A percentile compares a stretch with the other conserved stretches of the same genome.
Conservation (phyloP, 1,284 basidiomycete genomes). For the Tremellales sp. region DNA sequence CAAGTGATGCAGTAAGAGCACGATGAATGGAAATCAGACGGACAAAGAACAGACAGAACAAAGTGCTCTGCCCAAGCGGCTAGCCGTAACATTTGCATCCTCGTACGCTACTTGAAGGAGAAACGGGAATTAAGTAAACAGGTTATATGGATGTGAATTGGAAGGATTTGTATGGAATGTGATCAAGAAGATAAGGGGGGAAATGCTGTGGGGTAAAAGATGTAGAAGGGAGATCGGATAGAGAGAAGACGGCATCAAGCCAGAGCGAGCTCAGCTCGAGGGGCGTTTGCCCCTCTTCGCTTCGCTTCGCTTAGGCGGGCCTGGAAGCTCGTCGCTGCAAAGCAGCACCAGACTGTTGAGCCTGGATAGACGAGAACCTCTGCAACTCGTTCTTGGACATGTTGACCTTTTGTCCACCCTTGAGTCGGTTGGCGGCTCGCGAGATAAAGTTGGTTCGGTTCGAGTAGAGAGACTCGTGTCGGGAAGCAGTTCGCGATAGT, state of each 20-base stretch:
- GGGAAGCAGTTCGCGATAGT: slow-evolving; percentile 80
- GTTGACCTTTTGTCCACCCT: slow-evolving; percentile 45
- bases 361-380: slow-evolving; percentile 50
- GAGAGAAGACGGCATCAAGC: background rate
- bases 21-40: too few relatives aligned
- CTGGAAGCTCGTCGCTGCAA: slow-evolving; percentile 37
- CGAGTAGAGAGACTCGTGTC: slow-evolving; percentile 86
- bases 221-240: background rate
- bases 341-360: slow-evolving; percentile 49
- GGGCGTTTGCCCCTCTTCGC: background rate
- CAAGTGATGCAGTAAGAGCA: too few relatives aligned
- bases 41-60: too few relatives aligned
- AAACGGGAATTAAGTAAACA: background rate
- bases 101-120: background rate
- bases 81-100: background rate
- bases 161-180: background rate
- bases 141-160: background rate
- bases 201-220: background rate
- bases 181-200: slow-evolving; percentile 11
- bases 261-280: background rate
- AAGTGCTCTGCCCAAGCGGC: background rate
- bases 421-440: slow-evolving; percentile 42
- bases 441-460: slow-evolving; percentile 48
- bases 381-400: slow-evolving; percentile 52
- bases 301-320: background rate